phyloP scores from a whole-genome alignment of 352 stramenopile species.

The Globisporangium iwayamae region DNA sequence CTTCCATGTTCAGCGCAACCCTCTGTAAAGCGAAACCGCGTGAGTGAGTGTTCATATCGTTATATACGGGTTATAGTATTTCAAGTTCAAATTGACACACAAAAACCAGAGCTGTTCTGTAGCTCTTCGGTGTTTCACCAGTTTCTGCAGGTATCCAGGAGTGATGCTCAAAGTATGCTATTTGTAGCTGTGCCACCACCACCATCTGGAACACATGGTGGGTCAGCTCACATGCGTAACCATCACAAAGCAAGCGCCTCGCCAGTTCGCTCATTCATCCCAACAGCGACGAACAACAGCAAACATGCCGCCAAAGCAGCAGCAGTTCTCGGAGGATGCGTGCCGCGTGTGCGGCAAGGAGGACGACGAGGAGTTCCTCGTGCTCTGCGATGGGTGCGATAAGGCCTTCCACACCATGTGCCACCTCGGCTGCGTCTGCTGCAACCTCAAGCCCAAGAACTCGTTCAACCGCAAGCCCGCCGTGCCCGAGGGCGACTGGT shows the following conservation, averaged over 20 bases:
- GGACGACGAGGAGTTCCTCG: conserved; percentile 71
- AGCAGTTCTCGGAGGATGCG: conserved; percentile 52
- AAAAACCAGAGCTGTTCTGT: neutral
- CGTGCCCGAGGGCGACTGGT: conserved; percentile 82
- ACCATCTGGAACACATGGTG: neutral
- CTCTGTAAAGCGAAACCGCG: neutral
- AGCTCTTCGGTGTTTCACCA: neutral
- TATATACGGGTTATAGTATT: neutral
- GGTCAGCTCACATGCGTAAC: neutral
- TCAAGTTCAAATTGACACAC: neutral
- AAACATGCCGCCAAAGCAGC: conserved; percentile 17
- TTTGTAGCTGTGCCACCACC: neutral
- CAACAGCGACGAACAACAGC: neutral
- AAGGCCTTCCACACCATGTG: conserved; percentile 71
- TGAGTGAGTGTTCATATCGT: neutral
- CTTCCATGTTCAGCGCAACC: conserved; percentile 10
- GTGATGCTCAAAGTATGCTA: conserved; percentile 1
- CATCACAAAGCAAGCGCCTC: neutral
- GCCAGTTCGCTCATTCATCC: conserved; percentile 1
- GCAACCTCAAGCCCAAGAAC: conserved; percentile 69
- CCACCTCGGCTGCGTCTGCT: conserved; percentile 74
- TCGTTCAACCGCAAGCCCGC: conserved; percentile 72
- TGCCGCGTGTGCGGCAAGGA: conserved; percentile 79
- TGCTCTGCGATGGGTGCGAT: conserved; percentile 82
- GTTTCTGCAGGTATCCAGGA: neutral